Base-by-base conservation (phyloP, 345 rosid genomes). In the Balakata baccata region DNA sequence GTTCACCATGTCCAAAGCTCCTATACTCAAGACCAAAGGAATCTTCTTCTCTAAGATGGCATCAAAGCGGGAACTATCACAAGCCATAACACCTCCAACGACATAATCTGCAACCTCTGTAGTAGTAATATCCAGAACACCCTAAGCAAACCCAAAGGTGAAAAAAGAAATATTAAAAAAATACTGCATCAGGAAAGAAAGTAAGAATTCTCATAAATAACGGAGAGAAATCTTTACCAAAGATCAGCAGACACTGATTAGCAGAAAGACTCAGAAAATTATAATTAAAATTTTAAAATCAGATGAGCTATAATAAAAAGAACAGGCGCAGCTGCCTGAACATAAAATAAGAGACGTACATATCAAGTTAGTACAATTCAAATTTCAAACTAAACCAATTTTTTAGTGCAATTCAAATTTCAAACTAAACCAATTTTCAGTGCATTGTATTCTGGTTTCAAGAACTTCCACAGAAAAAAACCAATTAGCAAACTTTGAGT, bases 1-100 rank as follows among this genome's bases (percentile, higher is more conserved):
- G 79, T 88, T 94, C 78, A 89, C 98, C 95, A 89, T 90, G 81
- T 94, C 98, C 80, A 94, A 84, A 61, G 97, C 98, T 60, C 97
- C 98, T 4, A 89, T 88, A 68, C 97, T 94, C 69, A 94, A 79
- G 51, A 94, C 97, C 74, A 92, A 82, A 45, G 97, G 98, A 77
- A 94, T 83, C 77, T 88, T 88, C 86, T 83, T 87, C 81, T 94
- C 92, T 66, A 88, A 79, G 57, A 85, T 84, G 46, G 83, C 87
- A 81, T 92, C 90, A 73, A 92, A 94, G 56, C 97, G 97, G 62
- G 91, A 90, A 79, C 86, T 82, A 80, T 94, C 87, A 78, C 98
- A 90, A 68, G 98, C 93, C 97, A 92, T 92, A 76, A 88, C 92
- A 63, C 98, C 98, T 76, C 97, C 97, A 64, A 90, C 97, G 3